A percentile compares a stretch with the other conserved stretches of the same genome.
These are phyloP conservation scores for Aspergillus ochraceus DNA, from an alignment of 2,329 filamentous ascomycete genomes.

Conservation along the genomic window DNA sequence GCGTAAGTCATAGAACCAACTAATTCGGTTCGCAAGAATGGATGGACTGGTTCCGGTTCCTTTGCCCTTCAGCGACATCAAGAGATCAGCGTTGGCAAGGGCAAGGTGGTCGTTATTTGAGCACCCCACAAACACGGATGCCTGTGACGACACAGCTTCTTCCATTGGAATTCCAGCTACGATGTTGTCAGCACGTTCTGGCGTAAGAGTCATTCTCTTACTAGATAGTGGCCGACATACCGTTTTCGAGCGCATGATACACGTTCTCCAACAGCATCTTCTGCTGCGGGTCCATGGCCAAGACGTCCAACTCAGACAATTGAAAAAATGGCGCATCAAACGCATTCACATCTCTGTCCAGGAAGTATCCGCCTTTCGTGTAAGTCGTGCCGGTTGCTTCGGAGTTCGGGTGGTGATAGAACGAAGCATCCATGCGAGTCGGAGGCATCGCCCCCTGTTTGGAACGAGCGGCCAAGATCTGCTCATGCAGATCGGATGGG, in stretches of 20 bases:
- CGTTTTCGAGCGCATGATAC: constrained; percentile 9
- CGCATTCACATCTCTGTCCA: neutral
- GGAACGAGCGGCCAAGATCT: too few species aligned
- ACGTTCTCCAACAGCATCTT: neutral
- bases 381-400: too few species aligned
- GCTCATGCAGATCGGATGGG: too few species aligned
- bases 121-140: neutral
- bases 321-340: neutral
- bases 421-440: too few species aligned
- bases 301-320: neutral
- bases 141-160: neutral
- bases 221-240: neutral
- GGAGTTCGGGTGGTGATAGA: too few species aligned
- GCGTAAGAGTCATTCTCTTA: neutral
- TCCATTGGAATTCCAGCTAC: neutral
- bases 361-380: neutral
- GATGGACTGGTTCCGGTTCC: constrained; percentile 24
- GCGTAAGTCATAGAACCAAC: constrained; percentile 24
- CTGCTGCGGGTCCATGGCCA: neutral
- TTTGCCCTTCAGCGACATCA: neutral
- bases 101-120: constrained; percentile 3
- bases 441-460: too few species aligned
- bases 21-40: constrained; percentile 35
- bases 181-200: neutral
- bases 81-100: neutral